Conservation (phyloP, 169 alveolate genomes). For the Plasmodium yoelii region DNA sequence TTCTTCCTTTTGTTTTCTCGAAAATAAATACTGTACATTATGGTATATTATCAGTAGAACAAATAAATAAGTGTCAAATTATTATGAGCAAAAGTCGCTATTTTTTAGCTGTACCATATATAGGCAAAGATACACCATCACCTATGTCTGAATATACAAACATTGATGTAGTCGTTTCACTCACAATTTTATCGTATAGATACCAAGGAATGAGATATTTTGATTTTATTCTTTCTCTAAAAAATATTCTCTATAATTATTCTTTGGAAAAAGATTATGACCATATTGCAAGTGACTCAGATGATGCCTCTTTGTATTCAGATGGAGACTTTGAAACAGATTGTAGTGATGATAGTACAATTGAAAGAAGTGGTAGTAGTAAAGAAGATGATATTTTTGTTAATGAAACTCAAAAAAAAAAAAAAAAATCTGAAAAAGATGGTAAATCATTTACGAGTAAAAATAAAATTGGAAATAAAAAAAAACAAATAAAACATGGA, state of each 20-base stretch:
- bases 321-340: not conserved
- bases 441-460: not conserved
- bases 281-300: conserved; percentile 74
- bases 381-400: not conserved
- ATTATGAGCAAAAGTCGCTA: conserved; percentile 85
- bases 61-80: conserved; percentile 69
- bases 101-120: conserved; percentile 93
- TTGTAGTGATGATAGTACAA: not conserved
- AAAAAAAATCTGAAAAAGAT: not conserved
- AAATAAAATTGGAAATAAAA: not conserved
- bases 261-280: conserved; percentile 72
- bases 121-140: conserved; percentile 95
- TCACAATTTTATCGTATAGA: conserved; percentile 90
- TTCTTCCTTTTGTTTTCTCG: conserved; percentile 90
- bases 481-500: not conserved
- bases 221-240: conserved; percentile 86
- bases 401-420: not conserved
- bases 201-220: conserved; percentile 90
- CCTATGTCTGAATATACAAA: conserved; percentile 93
- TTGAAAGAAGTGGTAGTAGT: not conserved
- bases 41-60: conserved; percentile 82
- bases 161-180: conserved; percentile 93
- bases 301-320: conserved; percentile 3
- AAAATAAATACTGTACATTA: conserved; percentile 88
- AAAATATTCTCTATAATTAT: conserved; percentile 81